A percentile compares a stretch with the other conserved stretches of the same genome.
These are phyloP conservation scores for Bertia moriformis DNA, from an alignment of 2,329 filamentous ascomycete genomes.

Conservation along the genomic window DNA sequence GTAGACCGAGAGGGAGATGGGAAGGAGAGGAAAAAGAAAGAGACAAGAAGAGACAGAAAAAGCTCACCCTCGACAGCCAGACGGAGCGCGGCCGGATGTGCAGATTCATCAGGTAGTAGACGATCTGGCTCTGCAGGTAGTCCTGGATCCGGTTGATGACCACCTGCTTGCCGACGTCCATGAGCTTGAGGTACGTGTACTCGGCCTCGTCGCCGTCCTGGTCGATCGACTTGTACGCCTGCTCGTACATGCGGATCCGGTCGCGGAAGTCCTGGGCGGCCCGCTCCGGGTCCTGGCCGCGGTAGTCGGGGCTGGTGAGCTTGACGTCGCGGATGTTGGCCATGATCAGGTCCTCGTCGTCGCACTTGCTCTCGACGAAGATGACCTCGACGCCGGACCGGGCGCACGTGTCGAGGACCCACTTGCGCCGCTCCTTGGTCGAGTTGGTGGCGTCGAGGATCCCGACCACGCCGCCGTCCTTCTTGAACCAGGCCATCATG, in stretches of 20 bases:
- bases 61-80: slow-evolving; percentile 77
- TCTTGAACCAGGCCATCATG: slow-evolving; percentile 84
- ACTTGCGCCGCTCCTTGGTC: slow-evolving; percentile 74
- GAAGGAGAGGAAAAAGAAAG: slow-evolving; percentile 4
- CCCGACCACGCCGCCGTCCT: slow-evolving; percentile 61
- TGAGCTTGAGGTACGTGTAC: slow-evolving; percentile 91
- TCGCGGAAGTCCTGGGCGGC: slow-evolving; percentile 86
- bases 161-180: slow-evolving; percentile 88
- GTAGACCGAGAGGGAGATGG: slow-evolving; percentile 4
- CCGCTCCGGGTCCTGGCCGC: slow-evolving; percentile 80
- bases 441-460: slow-evolving; percentile 96
- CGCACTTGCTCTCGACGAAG: slow-evolving; percentile 93
- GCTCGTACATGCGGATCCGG: slow-evolving; percentile 92
- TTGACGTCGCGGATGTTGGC: slow-evolving; percentile 96
- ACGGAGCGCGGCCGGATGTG: slow-evolving; percentile 94
- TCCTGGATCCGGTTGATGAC: slow-evolving; percentile 97
- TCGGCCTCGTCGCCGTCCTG: slow-evolving; percentile 65
- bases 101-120: slow-evolving; percentile 97
- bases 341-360: slow-evolving; percentile 93
- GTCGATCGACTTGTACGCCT: slow-evolving; percentile 87
- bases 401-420: slow-evolving; percentile 72
- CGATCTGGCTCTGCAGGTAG: slow-evolving; percentile 87
- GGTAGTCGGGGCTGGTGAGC: slow-evolving; percentile 87
- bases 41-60: too few relatives aligned
- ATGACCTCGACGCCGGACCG: slow-evolving; percentile 72